Conservation (phyloP, 2,329 filamentous ascomycete species). For the Neofusicoccum sp. region DNA sequence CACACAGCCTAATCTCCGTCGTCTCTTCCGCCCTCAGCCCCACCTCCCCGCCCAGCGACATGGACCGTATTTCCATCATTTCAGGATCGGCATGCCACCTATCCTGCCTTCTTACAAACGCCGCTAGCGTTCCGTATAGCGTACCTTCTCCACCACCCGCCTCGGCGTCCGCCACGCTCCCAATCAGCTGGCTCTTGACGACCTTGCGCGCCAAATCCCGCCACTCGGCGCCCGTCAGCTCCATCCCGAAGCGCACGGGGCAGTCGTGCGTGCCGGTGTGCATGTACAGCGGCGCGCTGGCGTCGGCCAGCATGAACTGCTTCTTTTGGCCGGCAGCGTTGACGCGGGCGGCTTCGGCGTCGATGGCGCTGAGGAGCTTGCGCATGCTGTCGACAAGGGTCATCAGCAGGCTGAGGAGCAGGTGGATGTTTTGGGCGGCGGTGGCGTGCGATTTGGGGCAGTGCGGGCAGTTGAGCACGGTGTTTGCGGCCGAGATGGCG, state of each 20-base stretch:
- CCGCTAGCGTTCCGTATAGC: slow-evolving; percentile 40
- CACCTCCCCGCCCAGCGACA: not conserved
- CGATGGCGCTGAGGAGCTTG: slow-evolving; percentile 44
- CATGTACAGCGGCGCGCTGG: slow-evolving; percentile 42
- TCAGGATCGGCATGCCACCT: slow-evolving; percentile 40
- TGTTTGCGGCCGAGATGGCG: slow-evolving; percentile 44
- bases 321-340: slow-evolving; percentile 39
- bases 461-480: slow-evolving; percentile 43
- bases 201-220: slow-evolving; percentile 46
- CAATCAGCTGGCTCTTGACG: slow-evolving; percentile 48
- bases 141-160: slow-evolving; percentile 30
- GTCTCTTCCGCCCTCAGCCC: not conserved
- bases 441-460: slow-evolving; percentile 47
- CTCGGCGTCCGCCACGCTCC: slow-evolving; percentile 26
- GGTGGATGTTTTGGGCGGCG: slow-evolving; percentile 49
- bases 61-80: slow-evolving; percentile 1
- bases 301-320: slow-evolving; percentile 47
- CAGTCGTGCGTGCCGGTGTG: slow-evolving; percentile 48
- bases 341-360: slow-evolving; percentile 41
- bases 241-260: slow-evolving; percentile 47
- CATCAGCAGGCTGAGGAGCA: slow-evolving; percentile 46
- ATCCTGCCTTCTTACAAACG: slow-evolving; percentile 46
- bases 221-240: slow-evolving; percentile 50
- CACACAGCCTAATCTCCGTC: slow-evolving; percentile 6
- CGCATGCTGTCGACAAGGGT: slow-evolving; percentile 46